Conservation (phyloP, 2,329 filamentous ascomycete genomes). For the Colletotrichum sp. region DNA sequence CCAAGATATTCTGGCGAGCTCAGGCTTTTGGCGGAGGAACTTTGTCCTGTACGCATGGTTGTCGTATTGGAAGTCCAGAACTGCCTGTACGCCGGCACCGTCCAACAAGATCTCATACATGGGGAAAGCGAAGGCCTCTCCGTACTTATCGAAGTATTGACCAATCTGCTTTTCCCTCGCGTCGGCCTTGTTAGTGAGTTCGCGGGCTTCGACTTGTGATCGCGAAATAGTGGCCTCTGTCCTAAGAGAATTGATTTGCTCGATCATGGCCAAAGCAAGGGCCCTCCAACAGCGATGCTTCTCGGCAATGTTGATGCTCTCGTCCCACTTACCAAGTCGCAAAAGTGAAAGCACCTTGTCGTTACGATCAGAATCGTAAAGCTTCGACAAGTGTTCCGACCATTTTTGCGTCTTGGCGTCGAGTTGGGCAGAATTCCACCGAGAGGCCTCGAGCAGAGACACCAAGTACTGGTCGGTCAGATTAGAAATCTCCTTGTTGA, state of each 20-base stretch:
- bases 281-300: conserved; percentile 60
- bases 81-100: conserved; percentile 65
- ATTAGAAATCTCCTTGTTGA: conserved; percentile 51
- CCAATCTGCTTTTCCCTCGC: conserved; percentile 53
- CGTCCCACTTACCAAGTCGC: conserved; percentile 60
- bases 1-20: conserved; percentile 84
- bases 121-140: conserved; percentile 71
- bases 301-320: conserved; percentile 62
- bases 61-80: conserved; percentile 75
- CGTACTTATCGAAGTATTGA: conserved; percentile 66
- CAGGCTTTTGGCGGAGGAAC: conserved; percentile 75
- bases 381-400: conserved; percentile 50
- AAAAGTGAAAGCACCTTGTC: conserved; percentile 58
- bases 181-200: conserved; percentile 46
- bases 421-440: conserved; percentile 51
- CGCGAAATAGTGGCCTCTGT: conserved; percentile 17
- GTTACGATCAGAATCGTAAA: conserved; percentile 55
- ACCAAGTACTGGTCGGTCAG: conserved; percentile 61
- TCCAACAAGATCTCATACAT: conserved; percentile 81
- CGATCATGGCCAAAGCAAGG: conserved; percentile 60
- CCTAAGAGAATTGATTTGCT: conserved; percentile 48
- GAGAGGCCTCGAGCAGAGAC: conserved; percentile 56
- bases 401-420: conserved; percentile 45
- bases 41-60: conserved; percentile 73
- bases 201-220: conserved; percentile 20